Conservation (phyloP, 495 filamentous ascomycete genomes). For the Neurospora sp. region DNA sequence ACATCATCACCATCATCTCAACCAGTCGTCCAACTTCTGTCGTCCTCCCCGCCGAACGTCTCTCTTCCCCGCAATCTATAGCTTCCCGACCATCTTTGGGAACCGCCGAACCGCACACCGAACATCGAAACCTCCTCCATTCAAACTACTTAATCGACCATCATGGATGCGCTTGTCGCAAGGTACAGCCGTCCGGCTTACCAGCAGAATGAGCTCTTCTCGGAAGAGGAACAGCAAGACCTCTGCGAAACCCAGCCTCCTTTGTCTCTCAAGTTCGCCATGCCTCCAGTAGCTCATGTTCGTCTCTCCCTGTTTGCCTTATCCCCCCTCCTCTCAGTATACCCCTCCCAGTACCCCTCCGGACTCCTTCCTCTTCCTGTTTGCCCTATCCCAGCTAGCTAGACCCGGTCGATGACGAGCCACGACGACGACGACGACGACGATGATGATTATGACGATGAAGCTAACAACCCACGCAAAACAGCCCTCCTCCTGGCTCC, state of each 20-base stretch:
- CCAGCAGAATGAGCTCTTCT: constrained; percentile 59
- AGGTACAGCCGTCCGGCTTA: constrained; percentile 65
- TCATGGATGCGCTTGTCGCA: constrained; percentile 87
- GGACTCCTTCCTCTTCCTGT: background rate
- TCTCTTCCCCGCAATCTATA: background rate
- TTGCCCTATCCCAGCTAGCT: background rate
- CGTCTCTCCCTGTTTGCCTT: constrained; percentile 16
- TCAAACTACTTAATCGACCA: background rate
- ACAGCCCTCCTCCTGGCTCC: constrained; percentile 83
- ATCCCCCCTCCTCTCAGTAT: background rate
- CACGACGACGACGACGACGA: background rate
- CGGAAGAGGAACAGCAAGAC: constrained; percentile 67
- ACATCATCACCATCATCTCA: background rate
- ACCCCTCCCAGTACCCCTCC: background rate
- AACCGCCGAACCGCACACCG: background rate
- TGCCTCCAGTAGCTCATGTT: constrained; percentile 91
- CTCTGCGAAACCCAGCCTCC: constrained; percentile 52
- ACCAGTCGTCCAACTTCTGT: background rate
- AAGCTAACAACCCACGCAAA: background rate
- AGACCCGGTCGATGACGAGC: background rate
- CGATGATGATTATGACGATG: constrained; percentile 8
- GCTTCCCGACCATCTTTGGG: background rate
- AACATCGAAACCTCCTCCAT: background rate
- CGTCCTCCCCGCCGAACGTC: background rate
- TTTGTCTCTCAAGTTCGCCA: constrained; percentile 78